Conservation (phyloP, 208 protist species). For the Acanthamoeba triangularis region DNA sequence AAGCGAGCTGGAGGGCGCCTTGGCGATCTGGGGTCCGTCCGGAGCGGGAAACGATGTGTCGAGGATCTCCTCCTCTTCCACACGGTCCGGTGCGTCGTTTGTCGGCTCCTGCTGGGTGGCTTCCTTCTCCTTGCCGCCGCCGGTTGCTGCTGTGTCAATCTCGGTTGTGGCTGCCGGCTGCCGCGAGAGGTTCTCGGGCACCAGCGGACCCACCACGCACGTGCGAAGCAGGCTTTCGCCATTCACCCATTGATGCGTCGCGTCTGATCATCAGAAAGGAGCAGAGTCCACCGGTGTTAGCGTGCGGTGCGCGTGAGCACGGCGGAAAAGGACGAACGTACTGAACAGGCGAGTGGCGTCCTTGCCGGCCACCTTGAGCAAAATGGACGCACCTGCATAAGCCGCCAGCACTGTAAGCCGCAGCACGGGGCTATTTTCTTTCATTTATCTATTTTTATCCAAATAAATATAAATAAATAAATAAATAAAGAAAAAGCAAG, state of each 20-base stretch:
- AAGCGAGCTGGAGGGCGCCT: not conserved
- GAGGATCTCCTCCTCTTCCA: not conserved
- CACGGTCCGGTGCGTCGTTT: not conserved
- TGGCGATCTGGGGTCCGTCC: not conserved
- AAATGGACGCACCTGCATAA: not conserved
- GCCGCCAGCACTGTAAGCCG: not conserved
- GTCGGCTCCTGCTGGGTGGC: not conserved
- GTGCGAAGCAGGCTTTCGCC: slow-evolving; percentile 15
- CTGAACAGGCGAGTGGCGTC: slow-evolving; percentile 24
- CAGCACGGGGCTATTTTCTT: too few relatives aligned
- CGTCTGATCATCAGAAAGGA: not conserved
- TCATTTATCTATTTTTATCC: not conserved
- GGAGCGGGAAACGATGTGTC: not conserved
- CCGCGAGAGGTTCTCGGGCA: not conserved
- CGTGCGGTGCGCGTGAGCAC: not conserved
- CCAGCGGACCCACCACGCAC: not conserved
- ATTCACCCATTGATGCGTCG: slow-evolving; percentile 57
- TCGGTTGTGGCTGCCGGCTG: not conserved
- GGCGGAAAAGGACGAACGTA: not conserved
- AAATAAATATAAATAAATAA: too few relatives aligned
- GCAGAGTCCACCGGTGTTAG: not conserved
- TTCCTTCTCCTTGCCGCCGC: slow-evolving; percentile 40
- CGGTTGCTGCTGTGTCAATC: not conserved
- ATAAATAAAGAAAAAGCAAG: too few relatives aligned
- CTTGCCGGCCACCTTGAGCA: slow-evolving; percentile 11